Percentiles rank a stretch among this genome's conserved stretches.
Evolutionary conservation across 768 basidiomycete genomes (phyloP).

Genomic region (Lanmaoa rubissima): DNA sequence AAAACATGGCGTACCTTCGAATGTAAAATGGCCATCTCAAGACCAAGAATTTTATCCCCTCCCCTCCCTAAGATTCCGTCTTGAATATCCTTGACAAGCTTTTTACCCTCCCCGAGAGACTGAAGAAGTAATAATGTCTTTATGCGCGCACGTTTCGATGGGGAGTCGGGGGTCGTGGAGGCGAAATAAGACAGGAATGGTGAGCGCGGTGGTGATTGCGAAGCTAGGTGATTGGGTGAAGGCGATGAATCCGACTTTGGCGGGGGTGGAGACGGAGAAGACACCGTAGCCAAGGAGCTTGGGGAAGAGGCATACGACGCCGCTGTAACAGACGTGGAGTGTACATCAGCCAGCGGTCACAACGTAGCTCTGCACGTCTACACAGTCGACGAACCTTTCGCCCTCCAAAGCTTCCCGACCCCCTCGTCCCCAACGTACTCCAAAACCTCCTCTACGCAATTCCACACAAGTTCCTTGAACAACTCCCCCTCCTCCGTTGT

Average conservation of each 20-base stretch:
- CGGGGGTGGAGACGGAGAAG: slow-evolving; percentile 10
- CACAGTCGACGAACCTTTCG: slow-evolving; percentile 50
- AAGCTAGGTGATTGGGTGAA: not conserved
- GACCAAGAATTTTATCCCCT: slow-evolving; percentile 52
- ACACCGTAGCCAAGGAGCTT: not conserved
- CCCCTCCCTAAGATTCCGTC: slow-evolving; percentile 15
- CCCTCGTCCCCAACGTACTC: slow-evolving; percentile 47
- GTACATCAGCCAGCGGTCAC: not conserved
- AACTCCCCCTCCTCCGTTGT: slow-evolving; percentile 35
- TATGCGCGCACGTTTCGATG: slow-evolving; percentile 67
- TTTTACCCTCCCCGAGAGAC: slow-evolving; percentile 20
- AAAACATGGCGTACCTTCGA: slow-evolving; percentile 55
- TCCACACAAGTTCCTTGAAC: slow-evolving; percentile 62
- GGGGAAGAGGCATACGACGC: slow-evolving; percentile 49
- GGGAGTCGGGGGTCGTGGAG: slow-evolving; percentile 79
- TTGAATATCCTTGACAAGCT: slow-evolving; percentile 18
- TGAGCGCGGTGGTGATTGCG: slow-evolving; percentile 12
- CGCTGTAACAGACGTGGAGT: slow-evolving; percentile 33
- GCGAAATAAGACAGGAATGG: slow-evolving; percentile 65
- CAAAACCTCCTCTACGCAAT: slow-evolving; percentile 54
- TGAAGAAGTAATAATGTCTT: slow-evolving; percentile 80
- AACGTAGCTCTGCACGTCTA: not conserved
- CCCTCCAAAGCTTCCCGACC: slow-evolving; percentile 63
- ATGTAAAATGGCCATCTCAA: slow-evolving; percentile 77
- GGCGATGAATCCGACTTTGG: slow-evolving; percentile 6